Evolutionary conservation across 2,329 filamentous ascomycete species (phyloP), one percentile per base, ranked within the genome.

Genomic region (Trichoderma aggressivum): DNA sequence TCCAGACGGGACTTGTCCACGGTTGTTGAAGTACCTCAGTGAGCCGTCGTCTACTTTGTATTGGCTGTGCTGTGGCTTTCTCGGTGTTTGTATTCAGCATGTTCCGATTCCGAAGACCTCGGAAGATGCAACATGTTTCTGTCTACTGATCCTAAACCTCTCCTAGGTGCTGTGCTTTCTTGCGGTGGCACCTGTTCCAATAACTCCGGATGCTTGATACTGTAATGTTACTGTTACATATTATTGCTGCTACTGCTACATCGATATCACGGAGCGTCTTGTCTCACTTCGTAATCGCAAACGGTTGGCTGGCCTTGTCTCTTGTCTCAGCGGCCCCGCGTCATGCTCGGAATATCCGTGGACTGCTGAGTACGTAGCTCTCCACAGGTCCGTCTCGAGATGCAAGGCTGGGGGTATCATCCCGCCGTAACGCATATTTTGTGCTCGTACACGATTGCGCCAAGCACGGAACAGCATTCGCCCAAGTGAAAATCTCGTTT

Each of bases 41-140:
- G 53, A 43, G 50, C 50, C 50, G 28, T 30, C n/a, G 7, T 11
- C 28, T 56, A 58, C 26, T 28, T 30, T 11, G 18, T 3, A 12
- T 50, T 26, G n/a, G 5, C 32, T 12, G 8, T 21, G 60, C 43
- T 34, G 28, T 28, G 59, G 32, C 62, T 64, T 6, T 6, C 10
- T 50, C 8, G 5, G 32, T 14, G 6, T 24, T 24, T 5, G 43
- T 6, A 21, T 21, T 50, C n/a, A 21, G 1, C 43, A 21, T 12
- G n/a, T 65, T 36, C 62, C 62, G 62, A 65, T 65, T 65, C 62
- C 62, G 62, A 65, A 6, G 47, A 62, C 47, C 47, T 65, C 62
- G 62, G 47, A 24, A 39, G 14, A 16, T 12, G 62, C n/a, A 28
- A 10, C 24, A 62, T 24, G 30, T 47, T 14, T 47, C n/a, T 43